Percentiles rank a stretch among this genome's conserved stretches.
These are phyloP conservation scores for Metschnikowia amazonensis DNA, from an alignment of 805 yeast genomes.

Conservation along the genomic window DNA sequence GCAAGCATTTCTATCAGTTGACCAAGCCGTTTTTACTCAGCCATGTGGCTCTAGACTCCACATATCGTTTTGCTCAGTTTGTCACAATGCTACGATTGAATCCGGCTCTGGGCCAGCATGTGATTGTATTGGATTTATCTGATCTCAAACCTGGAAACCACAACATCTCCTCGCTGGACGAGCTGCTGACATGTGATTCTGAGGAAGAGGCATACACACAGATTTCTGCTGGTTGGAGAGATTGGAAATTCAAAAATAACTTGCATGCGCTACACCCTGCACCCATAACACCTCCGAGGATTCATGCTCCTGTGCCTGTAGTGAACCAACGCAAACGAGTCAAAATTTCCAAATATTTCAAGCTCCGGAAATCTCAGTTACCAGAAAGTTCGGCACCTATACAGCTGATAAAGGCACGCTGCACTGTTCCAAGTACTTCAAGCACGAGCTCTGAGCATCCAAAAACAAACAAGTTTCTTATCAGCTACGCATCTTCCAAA, in stretches of 20 bases:
- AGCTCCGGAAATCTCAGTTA: constrained; percentile 13
- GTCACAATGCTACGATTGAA: constrained; percentile 60
- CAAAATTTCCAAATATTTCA: constrained; percentile 18
- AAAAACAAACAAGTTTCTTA: constrained; percentile 52
- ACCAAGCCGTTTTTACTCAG: constrained; percentile 55
- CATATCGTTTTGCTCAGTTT: constrained; percentile 78
- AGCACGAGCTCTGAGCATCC: constrained; percentile 43
- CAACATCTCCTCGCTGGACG: constrained; percentile 16
- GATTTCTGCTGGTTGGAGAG: constrained; percentile 81
- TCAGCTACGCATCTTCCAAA: constrained; percentile 60
- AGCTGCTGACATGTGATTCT: constrained; percentile 7
- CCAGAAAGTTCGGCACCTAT: neutral
- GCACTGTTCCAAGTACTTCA: neutral
- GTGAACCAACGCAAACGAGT: constrained; percentile 16
- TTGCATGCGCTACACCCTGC: constrained; percentile 41
- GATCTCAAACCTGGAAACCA: constrained; percentile 33
- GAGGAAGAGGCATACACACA: constrained; percentile 5
- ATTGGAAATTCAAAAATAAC: constrained; percentile 78
- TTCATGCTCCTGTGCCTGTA: constrained; percentile 11
- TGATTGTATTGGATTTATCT: constrained; percentile 59
- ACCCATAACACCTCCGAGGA: constrained; percentile 16
- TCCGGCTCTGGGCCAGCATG: constrained; percentile 52
- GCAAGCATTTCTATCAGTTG: constrained; percentile 46
- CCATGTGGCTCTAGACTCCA: constrained; percentile 55
- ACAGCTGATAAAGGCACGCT: neutral